Base-by-base conservation (phyloP, 352 stramenopile genomes). In the Pythium phragmitis region DNA sequence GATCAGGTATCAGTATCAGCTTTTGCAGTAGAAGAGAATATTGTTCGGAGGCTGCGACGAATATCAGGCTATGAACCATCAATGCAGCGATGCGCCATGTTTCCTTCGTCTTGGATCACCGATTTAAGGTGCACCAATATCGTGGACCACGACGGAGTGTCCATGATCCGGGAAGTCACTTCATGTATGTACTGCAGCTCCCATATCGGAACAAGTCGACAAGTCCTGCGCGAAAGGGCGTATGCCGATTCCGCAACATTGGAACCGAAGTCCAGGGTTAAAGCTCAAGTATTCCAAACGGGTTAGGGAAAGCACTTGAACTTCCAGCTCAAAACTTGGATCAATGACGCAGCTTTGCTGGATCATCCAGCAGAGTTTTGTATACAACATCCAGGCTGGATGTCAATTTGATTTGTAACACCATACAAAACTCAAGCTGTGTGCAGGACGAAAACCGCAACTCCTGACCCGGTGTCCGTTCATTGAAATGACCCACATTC, bases 241-340 rank as follows among this genome's bases (percentile, higher is more conserved):
- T 2, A 9, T 13, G 34, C 11, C 34, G 34, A 39, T 39, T 39
- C 34, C 7, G 34, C 34, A 39, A 14, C 34, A 39, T 13, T 46
- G 13, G 39, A 46, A 46, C 6, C 7, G 39, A 46, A 46, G 9
- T 46, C 39, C 13, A 46, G 39, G 4, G 13, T 21, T 7, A 54
- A 39, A 36, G 23, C 46, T 23, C 51, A 57, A 37, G 34, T 13
- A 13, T 41, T 57, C 21, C n/a, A 21, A 34, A 57, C 52, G 52
- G 52, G 52, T 48, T 59, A 59, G 52, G 52, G 52, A 59, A 39
- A 34, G 52, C 16, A 36, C 52, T 59, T 59, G 52, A 59, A 59
- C 36, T 59, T 59, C 14, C 11, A 48, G 34, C 21, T 47, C 23
- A 37, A 54, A 57, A 56, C 17, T 21, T 33, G 19, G 39, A 41